These are phyloP conservation scores for Paspalum vaginatum DNA, from an alignment of 176 grass and related monocot genomes.

Conservation along the genomic window DNA sequence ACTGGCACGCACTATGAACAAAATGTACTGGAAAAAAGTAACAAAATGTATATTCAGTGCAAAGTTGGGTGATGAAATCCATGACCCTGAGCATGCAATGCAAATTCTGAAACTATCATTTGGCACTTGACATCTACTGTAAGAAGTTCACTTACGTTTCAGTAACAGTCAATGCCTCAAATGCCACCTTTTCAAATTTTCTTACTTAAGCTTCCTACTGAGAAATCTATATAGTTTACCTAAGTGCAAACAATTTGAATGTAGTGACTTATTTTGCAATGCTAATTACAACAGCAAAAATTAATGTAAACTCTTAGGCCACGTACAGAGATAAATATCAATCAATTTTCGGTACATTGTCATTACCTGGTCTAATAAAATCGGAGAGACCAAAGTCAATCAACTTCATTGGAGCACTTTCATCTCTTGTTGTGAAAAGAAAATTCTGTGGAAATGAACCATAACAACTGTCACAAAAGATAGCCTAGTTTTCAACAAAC, in stretches of 20 bases:
- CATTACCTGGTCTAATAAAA: conserved; percentile 97
- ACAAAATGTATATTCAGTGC: background rate
- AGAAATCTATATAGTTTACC: background rate
- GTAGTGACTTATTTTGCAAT: no score
- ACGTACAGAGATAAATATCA: conserved; percentile 25
- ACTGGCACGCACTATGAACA: background rate
- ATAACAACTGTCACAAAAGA: conserved; percentile 40
- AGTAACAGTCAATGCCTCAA: background rate
- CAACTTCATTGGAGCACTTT: conserved; percentile 97
- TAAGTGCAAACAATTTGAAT: background rate
- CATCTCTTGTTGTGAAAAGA: conserved; percentile 88
- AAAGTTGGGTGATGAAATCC: background rate
- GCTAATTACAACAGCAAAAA: conserved; percentile 10
- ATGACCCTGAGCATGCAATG: background rate
- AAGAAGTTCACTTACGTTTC: background rate
- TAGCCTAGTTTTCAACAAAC: conserved; percentile 9
- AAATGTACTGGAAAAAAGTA: no score
- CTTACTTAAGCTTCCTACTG: background rate
- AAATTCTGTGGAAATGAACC: conserved; percentile 83
- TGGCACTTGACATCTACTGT: background rate
- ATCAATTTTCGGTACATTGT: background rate
- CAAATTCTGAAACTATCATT: background rate
- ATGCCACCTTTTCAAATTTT: background rate
- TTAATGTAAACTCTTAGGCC: conserved; percentile 14
- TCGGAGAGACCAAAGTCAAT: conserved; percentile 99